Percentiles rank a stretch among this genome's conserved stretches.
Evolutionary conservation across 73 alveolate species (phyloP).

Genomic region (Diophrys appendiculata): DNA sequence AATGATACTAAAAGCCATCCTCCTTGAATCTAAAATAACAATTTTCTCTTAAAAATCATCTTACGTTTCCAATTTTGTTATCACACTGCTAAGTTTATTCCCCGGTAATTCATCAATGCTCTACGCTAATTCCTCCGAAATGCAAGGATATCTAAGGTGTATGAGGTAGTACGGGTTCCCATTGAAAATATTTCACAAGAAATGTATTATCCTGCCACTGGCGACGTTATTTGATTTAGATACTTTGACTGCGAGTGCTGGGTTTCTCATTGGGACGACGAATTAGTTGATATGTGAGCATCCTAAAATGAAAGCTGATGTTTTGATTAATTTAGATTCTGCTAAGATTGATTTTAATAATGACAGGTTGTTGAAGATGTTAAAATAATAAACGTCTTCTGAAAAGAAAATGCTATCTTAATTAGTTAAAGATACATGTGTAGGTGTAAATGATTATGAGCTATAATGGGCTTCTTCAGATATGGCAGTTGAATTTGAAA

Average conservation of each 20-base stretch:
- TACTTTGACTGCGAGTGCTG: slow-evolving; percentile 12
- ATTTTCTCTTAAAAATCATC: slow-evolving; percentile 45
- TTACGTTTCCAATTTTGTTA: slow-evolving; percentile 42
- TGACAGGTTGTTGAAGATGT: too few relatives aligned
- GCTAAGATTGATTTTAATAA: slow-evolving; percentile 45
- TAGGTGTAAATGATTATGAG: too few relatives aligned
- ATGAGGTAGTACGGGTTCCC: slow-evolving; percentile 52
- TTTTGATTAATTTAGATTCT: slow-evolving; percentile 41
- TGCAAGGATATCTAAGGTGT: slow-evolving; percentile 9
- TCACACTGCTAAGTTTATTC: slow-evolving; percentile 31
- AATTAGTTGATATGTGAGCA: slow-evolving; percentile 23
- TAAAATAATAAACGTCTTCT: too few relatives aligned
- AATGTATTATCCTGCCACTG: slow-evolving; percentile 19
- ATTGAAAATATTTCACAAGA: slow-evolving; percentile 19
- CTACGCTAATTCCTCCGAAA: slow-evolving; percentile 10
- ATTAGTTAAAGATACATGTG: too few relatives aligned
- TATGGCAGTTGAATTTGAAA: too few relatives aligned
- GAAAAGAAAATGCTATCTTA: too few relatives aligned
- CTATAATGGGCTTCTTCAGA: too few relatives aligned
- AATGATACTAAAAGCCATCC: slow-evolving; percentile 30
- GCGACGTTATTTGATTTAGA: slow-evolving; percentile 47
- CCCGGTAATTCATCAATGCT: slow-evolving; percentile 42
- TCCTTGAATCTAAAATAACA: slow-evolving; percentile 49
- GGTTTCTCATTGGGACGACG: slow-evolving; percentile 53
- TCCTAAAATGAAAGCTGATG: slow-evolving; percentile 56